phyloP scores from a whole-genome alignment of 768 basidiomycete genomes.

The Psilocybe cubensis region DNA sequence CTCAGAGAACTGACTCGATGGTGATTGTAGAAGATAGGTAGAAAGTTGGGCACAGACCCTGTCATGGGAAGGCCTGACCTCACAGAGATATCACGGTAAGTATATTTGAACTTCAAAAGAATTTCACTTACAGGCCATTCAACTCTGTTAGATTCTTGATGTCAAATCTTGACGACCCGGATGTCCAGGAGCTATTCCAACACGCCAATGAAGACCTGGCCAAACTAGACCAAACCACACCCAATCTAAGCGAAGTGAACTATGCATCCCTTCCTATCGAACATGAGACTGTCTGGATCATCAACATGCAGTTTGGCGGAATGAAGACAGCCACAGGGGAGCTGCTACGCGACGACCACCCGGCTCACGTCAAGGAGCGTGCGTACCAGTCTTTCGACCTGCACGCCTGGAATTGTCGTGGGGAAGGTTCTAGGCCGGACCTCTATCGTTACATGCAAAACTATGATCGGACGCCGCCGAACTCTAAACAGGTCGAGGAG shows the following conservation, averaged over 20 bases:
- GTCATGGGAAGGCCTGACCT: too few species aligned
- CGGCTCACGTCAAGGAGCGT: background rate
- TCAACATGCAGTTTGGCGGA: background rate
- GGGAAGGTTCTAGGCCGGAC: background rate
- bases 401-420: background rate
- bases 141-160: too few species aligned
- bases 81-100: too few species aligned
- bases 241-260: background rate
- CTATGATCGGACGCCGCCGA: background rate
- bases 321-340: background rate
- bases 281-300: background rate
- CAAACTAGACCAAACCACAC: too few species aligned
- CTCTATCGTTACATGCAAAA: background rate
- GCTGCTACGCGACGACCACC: background rate
- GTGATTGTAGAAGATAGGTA: too few species aligned
- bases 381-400: background rate
- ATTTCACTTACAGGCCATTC: too few species aligned
- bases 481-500: constrained; percentile 7
- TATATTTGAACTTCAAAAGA: too few species aligned
- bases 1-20: too few species aligned
- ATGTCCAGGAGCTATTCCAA: too few species aligned
- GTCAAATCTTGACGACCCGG: too few species aligned
- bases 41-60: too few species aligned
- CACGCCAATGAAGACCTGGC: too few species aligned
- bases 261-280: background rate